Evolutionary conservation across 2,329 filamentous ascomycete species (phyloP), one percentile per base, ranked within the genome.

Genomic region (Tolypocladium sp.): DNA sequence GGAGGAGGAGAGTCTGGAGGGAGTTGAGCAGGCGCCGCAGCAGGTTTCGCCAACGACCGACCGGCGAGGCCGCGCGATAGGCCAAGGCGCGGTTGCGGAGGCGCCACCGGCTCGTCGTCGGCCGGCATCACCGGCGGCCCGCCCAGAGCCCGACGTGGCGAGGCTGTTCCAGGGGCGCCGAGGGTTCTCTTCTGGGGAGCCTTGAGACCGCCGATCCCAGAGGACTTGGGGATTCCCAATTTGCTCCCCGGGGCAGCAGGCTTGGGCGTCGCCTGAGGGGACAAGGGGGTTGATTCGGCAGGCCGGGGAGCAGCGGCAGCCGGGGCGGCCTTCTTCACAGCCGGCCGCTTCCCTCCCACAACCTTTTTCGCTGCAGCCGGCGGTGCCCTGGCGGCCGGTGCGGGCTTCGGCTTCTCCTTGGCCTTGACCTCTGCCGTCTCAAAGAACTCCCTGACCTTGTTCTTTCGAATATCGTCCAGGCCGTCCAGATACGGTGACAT

Each of bases 401-500:
- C 84, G 30, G 91, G 83, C 76, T 97, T 97, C 0, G 93, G 93
- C 75, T 96, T 96, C 54, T 79, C 76, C 66, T 78, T 78, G 52
- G 76, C 76, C 65, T 78, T 79, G 13, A 78, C 76, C 62, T 77
- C 75, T 17, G 77, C 77, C 0, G 82, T 81, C 58, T 93, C 90
- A 61, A 87, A 90, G 71, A 86, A 97, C 72, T 99, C 94, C 76
- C 95, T 97, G 71, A 97, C 90, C 74, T 97, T 99, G 62, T 82
- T 89, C 77, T 96, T 97, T 62, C 92, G 85, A 65, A 97, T 97
- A 30, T 99, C 94, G 70, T 99, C 94, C 3, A 99, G 79, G 3
- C 91, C 91, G 63, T 97, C 93, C 20, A 99, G 77, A 71, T 96
- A 90, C 10, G 91, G 89, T 51, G 89, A 91, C 94, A 99, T 99